Evolutionary conservation across 192 early-diverging fungal genomes (phyloP), one percentile per base, ranked within the genome.

Genomic region (Backusella luteola): DNA sequence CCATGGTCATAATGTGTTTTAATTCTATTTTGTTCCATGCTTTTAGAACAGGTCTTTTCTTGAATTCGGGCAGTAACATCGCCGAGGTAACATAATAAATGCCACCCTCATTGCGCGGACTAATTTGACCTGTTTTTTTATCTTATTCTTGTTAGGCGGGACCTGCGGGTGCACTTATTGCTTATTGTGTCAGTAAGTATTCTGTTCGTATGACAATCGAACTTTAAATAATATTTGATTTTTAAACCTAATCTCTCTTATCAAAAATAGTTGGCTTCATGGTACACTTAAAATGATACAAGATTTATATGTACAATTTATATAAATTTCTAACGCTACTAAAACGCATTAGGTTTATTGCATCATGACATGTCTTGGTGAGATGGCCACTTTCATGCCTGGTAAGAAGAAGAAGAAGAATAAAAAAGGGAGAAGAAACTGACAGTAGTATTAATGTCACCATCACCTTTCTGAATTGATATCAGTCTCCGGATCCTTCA

Each of bases 361-460:
- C 52, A 84, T 93, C 34, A 89, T 92, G 81, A 94, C 91, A 15
- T 92, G 90, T 76, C 87, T 97, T 75, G 94, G 93, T 74, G 96
- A 97, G 79, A 92, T 97, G 91, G 87, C 93, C 1, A 90, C 95
- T 0, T 89, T 89, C 41, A 90, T 97, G 63, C 93, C 95, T 3
- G 87, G 53, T 39, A 74, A 56, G 53, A 38, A 35, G 5, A n/a
- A 49, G 46, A 49, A 6, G 4, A 49, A n/a, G 19, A 4, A n/a
- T 6, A 32, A 32, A 32, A 32, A 32, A 32, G 2, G 32, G 1
- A n/a, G 15, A 44, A 44, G 42, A 14, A 44, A 17, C 15, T 12
- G 4, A 44, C 1, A 49, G 6, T n/a, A 49, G 17, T 49, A 49
- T n/a, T 23, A 35, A 35, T n/a, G 42, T 70, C 19, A 38, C 1